Evolutionary conservation across 306 rosid species (phyloP), one percentile per base, ranked within the genome.

Genomic region (Cucumis hystrix): DNA sequence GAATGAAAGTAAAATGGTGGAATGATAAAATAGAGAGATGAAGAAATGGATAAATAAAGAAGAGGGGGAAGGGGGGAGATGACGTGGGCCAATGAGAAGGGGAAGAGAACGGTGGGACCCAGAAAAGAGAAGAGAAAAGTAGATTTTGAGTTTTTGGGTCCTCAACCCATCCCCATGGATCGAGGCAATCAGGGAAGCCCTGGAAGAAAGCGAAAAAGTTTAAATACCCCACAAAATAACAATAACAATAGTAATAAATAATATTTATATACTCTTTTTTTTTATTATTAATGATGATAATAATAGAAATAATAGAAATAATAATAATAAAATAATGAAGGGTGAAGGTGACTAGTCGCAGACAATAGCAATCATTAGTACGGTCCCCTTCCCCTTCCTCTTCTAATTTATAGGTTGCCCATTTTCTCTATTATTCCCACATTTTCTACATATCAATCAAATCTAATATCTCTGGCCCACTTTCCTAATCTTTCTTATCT

Each of bases 361-460:
- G 77, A 69, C 67, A 63, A 52, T 57, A 45, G 71, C 82, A 79
- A 79, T 79, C 78, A 79, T 79, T 79, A 71, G 82, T 79, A 57
- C 62, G 82, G 60, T 21, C 72, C 58, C 59, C 56, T 57, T 68
- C 57, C 72, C 58, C 59, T 41, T 57, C 56, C 57, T 13, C 9
- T 56, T 52, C 13, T 74, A 52, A 54, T 30, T 74, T 74, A 0
- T 16, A 51, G 45, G 59, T 8, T 54, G 5, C 0, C 61, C 45
- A 7, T 5, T 4, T 73, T 21, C 14, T 21, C 8, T 73, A 63
- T 51, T 37, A 45, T 72, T 72, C 23, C 7, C 8, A 49, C 58
- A 28, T 16, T 52, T 52, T 51, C 8, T 10, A 6, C 6, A 6
- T 6, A 39, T 6, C 9, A 43, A 43, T 1, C 9, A 43, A 41